phyloP scores from a whole-genome alignment of 1,284 basidiomycete species.

The Pseudozyma sp. region DNA sequence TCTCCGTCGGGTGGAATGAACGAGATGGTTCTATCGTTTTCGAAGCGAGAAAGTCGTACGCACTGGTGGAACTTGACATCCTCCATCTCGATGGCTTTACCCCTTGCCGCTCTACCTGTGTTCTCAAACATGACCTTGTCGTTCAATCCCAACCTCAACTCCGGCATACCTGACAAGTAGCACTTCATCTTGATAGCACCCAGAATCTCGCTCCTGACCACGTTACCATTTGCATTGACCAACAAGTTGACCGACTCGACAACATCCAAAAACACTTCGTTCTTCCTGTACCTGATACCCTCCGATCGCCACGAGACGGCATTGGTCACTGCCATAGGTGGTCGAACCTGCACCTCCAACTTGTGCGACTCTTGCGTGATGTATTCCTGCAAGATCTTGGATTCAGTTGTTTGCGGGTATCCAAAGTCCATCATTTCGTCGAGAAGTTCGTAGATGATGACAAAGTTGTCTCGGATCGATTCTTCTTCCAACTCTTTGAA shows the following conservation, averaged over 20 bases:
- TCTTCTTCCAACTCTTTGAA: constrained; percentile 99
- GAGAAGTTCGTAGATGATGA: constrained; percentile 91
- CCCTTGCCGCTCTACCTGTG: constrained; percentile 91
- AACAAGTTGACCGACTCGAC: constrained; percentile 97
- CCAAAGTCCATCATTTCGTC: constrained; percentile 99
- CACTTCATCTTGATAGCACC: constrained; percentile 99
- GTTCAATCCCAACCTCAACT: constrained; percentile 92
- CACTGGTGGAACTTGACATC: constrained; percentile 99
- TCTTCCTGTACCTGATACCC: constrained; percentile 97
- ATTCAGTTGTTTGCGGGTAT: constrained; percentile 98
- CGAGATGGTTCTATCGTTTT: constrained; percentile 98
- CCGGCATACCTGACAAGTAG: constrained; percentile 98
- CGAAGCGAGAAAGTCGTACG: constrained; percentile 97
- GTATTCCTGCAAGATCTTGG: constrained; percentile 99
- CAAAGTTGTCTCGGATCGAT: constrained; percentile 97
- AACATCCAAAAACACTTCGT: constrained; percentile 99
- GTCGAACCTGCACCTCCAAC: constrained; percentile 93
- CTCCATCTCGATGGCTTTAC: constrained; percentile 99
- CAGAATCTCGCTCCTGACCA: constrained; percentile 95
- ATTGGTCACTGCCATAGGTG: constrained; percentile 97
- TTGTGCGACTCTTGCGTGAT: constrained; percentile 99
- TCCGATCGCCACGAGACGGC: constrained; percentile 99
- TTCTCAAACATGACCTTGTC: constrained; percentile 99
- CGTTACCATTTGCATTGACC: constrained; percentile 95
- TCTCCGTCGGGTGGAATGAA: constrained; percentile 99